Conservation (phyloP, 371 early-diverging fungal species). For the Rhizopus microsporus region DNA sequence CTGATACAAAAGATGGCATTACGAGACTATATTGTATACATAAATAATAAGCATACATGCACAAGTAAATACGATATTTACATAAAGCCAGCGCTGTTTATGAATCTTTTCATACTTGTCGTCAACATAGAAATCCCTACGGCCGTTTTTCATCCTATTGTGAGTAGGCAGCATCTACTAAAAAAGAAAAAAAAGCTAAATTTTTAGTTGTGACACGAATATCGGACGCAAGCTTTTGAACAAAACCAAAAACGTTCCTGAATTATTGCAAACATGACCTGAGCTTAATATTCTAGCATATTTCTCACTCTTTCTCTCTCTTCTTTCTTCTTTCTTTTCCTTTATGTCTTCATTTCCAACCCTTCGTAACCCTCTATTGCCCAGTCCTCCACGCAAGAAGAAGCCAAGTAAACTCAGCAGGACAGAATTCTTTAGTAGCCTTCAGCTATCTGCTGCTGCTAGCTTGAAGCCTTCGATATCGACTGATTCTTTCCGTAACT, state of each 20-base stretch:
- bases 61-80: not conserved
- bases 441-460: slow-evolving; percentile 17
- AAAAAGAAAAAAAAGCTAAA: slow-evolving; percentile 5
- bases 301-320: slow-evolving; percentile 1
- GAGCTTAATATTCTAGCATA: not conserved
- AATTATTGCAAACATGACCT: not conserved
- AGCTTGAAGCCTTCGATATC: slow-evolving; percentile 24
- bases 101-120: slow-evolving; percentile 22
- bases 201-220: slow-evolving; percentile 2
- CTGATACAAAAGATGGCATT: not conserved
- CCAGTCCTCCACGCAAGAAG: slow-evolving; percentile 21
- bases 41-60: not conserved
- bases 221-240: not conserved
- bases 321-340: slow-evolving; percentile 1
- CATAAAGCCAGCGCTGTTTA: slow-evolving; percentile 7
- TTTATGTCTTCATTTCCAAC: slow-evolving; percentile 28
- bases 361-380: slow-evolving; percentile 27
- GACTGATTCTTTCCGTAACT: slow-evolving; percentile 16
- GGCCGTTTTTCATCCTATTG: slow-evolving; percentile 30
- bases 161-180: slow-evolving; percentile 44
- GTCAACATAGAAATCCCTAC: slow-evolving; percentile 35
- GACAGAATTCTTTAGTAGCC: slow-evolving; percentile 18
- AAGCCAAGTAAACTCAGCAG: slow-evolving; percentile 15
- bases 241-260: slow-evolving; percentile 3
- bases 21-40: not conserved